phyloP scores from a whole-genome alignment of 1,284 basidiomycete species.

The Quambalaria eucalypti region DNA sequence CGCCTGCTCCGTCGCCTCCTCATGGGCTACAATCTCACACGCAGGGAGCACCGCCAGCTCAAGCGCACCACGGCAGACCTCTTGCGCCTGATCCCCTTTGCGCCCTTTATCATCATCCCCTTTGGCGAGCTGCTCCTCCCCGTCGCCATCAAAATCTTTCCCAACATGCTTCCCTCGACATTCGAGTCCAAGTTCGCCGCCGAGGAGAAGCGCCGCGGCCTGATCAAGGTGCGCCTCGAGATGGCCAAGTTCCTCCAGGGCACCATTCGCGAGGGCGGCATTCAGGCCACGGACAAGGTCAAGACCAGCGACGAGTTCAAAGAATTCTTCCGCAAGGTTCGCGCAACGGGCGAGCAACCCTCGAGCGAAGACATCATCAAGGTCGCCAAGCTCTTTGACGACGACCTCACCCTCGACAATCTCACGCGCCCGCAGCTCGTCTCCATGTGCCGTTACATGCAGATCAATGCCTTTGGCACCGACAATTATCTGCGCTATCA shows the following conservation, averaged over 20 bases:
- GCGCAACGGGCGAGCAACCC: conserved; percentile 87
- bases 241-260: conserved; percentile 99
- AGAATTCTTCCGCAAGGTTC: conserved; percentile 97
- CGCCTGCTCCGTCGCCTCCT: conserved; percentile 85
- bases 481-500: conserved; percentile 95
- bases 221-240: conserved; percentile 85
- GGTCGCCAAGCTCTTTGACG: conserved; percentile 92
- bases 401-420: conserved; percentile 95
- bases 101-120: conserved; percentile 87
- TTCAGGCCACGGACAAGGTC: conserved; percentile 73
- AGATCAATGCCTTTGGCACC: conserved; percentile 93
- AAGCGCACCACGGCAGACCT: conserved; percentile 87
- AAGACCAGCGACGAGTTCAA: conserved; percentile 92
- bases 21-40: conserved; percentile 79
- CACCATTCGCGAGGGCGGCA: conserved; percentile 83
- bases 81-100: conserved; percentile 84
- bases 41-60: conserved; percentile 86
- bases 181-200: conserved; percentile 83
- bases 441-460: conserved; percentile 87
- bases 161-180: conserved; percentile 95
- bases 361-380: conserved; percentile 79
- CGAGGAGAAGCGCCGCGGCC: conserved; percentile 91
- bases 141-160: conserved; percentile 92
- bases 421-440: conserved; percentile 92
- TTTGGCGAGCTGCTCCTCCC: conserved; percentile 98